These are phyloP conservation scores for Steccherinum ochraceum DNA, from an alignment of 768 basidiomycete species.

Conservation along the genomic window DNA sequence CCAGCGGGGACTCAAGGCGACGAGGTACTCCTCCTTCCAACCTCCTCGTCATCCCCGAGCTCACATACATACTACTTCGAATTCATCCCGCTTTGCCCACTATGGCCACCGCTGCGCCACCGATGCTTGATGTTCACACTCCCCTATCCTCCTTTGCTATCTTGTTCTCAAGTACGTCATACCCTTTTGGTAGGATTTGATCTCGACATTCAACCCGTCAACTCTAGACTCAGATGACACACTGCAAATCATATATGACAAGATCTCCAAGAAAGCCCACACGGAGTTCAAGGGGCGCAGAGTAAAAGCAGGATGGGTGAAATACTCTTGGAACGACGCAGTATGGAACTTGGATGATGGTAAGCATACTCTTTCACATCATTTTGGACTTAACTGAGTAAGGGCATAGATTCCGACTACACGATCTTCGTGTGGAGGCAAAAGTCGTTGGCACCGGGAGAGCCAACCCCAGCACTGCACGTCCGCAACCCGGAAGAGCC, in stretches of 20 bases:
- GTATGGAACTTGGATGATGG: constrained; percentile 91
- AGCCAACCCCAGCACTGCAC: constrained; percentile 47
- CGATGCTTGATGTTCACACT: constrained; percentile 70
- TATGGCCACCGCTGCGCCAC: constrained; percentile 29
- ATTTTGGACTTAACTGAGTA: background rate
- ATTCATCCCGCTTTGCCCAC: background rate
- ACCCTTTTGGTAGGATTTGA: background rate
- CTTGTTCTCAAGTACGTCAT: constrained; percentile 61
- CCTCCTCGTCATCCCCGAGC: too few relatives aligned
- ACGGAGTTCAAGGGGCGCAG: constrained; percentile 52
- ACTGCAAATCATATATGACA: constrained; percentile 57
- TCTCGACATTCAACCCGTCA: constrained; percentile 4
- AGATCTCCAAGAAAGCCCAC: constrained; percentile 60
- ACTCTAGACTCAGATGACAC: constrained; percentile 62
- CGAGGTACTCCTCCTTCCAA: too few relatives aligned
- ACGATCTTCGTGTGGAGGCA: constrained; percentile 79
- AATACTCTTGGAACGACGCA: constrained; percentile 75
- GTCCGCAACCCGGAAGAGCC: constrained; percentile 54
- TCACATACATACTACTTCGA: too few relatives aligned
- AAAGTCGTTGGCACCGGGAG: constrained; percentile 28
- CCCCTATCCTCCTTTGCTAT: constrained; percentile 70
- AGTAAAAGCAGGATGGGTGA: constrained; percentile 76
- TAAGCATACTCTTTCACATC: constrained; percentile 18
- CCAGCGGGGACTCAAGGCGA: too few relatives aligned
- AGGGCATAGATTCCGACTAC: constrained; percentile 72